A percentile compares a stretch with the other conserved stretches of the same genome.
phyloP scores from a whole-genome alignment of 768 basidiomycete species.

The Boletus patriciae region DNA sequence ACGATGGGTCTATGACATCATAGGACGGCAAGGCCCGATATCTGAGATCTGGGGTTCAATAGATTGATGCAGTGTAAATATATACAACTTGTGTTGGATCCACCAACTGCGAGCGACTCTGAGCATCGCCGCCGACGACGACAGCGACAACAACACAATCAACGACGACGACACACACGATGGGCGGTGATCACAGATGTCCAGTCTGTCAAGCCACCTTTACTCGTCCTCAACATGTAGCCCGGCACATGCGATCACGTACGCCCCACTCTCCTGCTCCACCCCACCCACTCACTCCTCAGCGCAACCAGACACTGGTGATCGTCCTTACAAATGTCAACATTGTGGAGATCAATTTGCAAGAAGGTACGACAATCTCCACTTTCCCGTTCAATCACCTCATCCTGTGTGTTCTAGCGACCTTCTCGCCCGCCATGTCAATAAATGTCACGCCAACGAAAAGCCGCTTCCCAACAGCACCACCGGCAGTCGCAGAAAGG shows the following conservation, averaged over 20 bases:
- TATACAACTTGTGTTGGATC: conserved; percentile 38
- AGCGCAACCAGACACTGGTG: conserved; percentile 68
- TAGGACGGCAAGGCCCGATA: conserved; percentile 28
- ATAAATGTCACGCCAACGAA: conserved; percentile 84
- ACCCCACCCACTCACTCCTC: conserved; percentile 9
- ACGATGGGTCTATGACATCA: conserved; percentile 31
- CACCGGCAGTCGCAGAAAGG: conserved; percentile 55
- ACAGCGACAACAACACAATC: conserved; percentile 6
- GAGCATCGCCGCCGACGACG: conserved; percentile 16
- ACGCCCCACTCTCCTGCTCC: conserved; percentile 40
- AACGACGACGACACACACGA: conserved; percentile 25
- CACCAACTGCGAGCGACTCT: conserved; percentile 28
- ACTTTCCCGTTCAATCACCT: conserved; percentile 7
- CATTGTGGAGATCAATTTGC: conserved; percentile 90
- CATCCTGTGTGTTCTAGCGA: conserved; percentile 48
- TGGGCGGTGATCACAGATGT: conserved; percentile 86
- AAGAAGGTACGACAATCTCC: conserved; percentile 52
- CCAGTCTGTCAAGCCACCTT: conserved; percentile 86
- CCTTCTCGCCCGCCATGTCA: conserved; percentile 80
- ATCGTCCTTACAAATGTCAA: conserved; percentile 86
- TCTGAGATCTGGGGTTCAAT: conserved; percentile 37
- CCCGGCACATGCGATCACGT: conserved; percentile 90
- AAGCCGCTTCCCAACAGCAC: conserved; percentile 43
- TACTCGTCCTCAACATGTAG: conserved; percentile 87
- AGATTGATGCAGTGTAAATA: conserved; percentile 35